A percentile compares a stretch with the other conserved stretches of the same genome.
These are phyloP conservation scores for Spergularia bocconei DNA, from an alignment of 148 eudicot genomes.

Conservation along the genomic window DNA sequence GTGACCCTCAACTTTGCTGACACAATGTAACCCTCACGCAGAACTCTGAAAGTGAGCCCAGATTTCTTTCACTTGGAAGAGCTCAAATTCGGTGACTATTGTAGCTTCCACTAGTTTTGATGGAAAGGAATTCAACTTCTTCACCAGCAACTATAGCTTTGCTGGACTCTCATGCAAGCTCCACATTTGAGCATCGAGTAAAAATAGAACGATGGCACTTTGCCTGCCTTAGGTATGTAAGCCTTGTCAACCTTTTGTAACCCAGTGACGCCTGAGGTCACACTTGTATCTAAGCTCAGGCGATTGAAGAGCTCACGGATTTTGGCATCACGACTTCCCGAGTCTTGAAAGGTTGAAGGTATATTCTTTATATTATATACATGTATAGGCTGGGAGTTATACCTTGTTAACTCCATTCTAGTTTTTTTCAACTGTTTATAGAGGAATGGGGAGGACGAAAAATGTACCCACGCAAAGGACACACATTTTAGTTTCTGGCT, in stretches of 20 bases:
- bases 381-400: slow-evolving; percentile 29
- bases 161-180: not conserved
- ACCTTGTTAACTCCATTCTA: slow-evolving; percentile 22
- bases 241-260: slow-evolving; percentile 3
- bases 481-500: not conserved
- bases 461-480: not conserved
- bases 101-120: not conserved
- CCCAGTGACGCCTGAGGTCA: not conserved
- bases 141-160: slow-evolving; percentile 3
- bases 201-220: not conserved
- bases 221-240: slow-evolving; percentile 14
- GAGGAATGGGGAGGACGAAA: not conserved
- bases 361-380: slow-evolving; percentile 21
- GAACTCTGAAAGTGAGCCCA: slow-evolving; percentile 79
- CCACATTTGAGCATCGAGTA: not conserved
- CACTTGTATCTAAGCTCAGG: not conserved
- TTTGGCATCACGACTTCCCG: slow-evolving; percentile 2
- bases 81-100: slow-evolving; percentile 66
- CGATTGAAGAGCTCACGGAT: not conserved
- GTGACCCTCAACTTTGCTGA: not conserved
- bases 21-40: slow-evolving; percentile 30
- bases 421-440: slow-evolving; percentile 1
- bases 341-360: slow-evolving; percentile 15
- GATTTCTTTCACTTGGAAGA: slow-evolving; percentile 74
- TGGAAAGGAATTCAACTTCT: not conserved